These are phyloP conservation scores for Plasmodium billcollinsi DNA, from an alignment of 169 alveolate genomes.

Conservation along the genomic window DNA sequence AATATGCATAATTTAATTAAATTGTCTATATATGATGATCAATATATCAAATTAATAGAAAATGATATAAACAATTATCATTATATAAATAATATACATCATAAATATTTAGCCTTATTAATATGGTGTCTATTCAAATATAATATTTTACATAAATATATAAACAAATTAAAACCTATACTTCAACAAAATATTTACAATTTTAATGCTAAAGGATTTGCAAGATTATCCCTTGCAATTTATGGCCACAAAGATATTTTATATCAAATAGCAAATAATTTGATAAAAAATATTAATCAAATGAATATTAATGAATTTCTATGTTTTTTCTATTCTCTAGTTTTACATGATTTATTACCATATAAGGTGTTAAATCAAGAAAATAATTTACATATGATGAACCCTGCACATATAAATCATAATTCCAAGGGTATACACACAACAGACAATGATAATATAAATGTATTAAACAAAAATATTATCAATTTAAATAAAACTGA, in stretches of 20 bases:
- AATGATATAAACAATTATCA: slow-evolving; percentile 58
- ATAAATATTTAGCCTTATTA: slow-evolving; percentile 60
- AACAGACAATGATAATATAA: background rate
- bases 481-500: slow-evolving; percentile 39
- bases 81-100: slow-evolving; percentile 65
- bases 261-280: slow-evolving; percentile 37
- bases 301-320: slow-evolving; percentile 58
- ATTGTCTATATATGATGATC: slow-evolving; percentile 60
- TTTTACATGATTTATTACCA: slow-evolving; percentile 59
- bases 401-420: background rate
- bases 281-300: background rate
- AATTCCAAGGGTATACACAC: too few species aligned
- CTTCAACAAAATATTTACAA: slow-evolving; percentile 27
- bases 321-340: slow-evolving; percentile 57
- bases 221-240: slow-evolving; percentile 67
- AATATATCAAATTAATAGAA: slow-evolving; percentile 40
- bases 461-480: background rate
- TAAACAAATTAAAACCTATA: slow-evolving; percentile 25
- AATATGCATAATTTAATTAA: slow-evolving; percentile 38
- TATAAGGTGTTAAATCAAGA: background rate
- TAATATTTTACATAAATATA: slow-evolving; percentile 29
- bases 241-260: slow-evolving; percentile 37
- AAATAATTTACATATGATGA: background rate
- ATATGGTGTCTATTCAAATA: slow-evolving; percentile 66
- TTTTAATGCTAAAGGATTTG: slow-evolving; percentile 50